Evolutionary conservation across 371 early-diverging fungal genomes (phyloP).

Genomic region (Cokeromyces recurvatus): DNA sequence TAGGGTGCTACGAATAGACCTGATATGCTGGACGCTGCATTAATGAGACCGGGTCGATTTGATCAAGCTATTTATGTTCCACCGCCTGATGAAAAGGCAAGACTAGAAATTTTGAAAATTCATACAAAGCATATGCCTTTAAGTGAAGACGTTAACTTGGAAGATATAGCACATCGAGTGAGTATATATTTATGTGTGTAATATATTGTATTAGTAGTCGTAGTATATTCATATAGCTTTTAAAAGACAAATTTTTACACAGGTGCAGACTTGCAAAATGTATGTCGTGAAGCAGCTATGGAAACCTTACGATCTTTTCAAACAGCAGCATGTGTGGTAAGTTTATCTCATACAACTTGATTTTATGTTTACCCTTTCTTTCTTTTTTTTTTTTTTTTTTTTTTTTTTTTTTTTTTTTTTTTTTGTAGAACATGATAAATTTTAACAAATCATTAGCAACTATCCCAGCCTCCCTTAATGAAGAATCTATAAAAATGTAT

Average conservation of each 20-base stretch:
- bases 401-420: neutral
- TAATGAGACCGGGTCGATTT: slow-evolving; percentile 95
- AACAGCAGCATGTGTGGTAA: slow-evolving; percentile 42
- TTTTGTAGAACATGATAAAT: slow-evolving; percentile 11
- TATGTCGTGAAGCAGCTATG: slow-evolving; percentile 96
- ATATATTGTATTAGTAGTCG: neutral
- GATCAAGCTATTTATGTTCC: slow-evolving; percentile 91
- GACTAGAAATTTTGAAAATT: slow-evolving; percentile 82
- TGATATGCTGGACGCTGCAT: slow-evolving; percentile 92
- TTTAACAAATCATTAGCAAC: slow-evolving; percentile 12
- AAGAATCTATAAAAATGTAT: slow-evolving; percentile 8
- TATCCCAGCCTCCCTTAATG: slow-evolving; percentile 18
- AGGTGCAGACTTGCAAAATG: slow-evolving; percentile 95
- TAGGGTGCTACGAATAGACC: slow-evolving; percentile 97
- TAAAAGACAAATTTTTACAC: slow-evolving; percentile 81
- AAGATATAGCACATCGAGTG: slow-evolving; percentile 55
- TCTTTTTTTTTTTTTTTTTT: neutral
- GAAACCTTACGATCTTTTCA: slow-evolving; percentile 63
- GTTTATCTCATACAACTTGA: no score
- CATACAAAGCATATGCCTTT: slow-evolving; percentile 82
- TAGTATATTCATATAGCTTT: neutral
- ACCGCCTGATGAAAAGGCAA: slow-evolving; percentile 79
- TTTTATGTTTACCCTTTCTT: no score
- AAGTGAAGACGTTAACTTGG: slow-evolving; percentile 65
- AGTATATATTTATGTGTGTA: no score